Evolutionary conservation across 2,329 filamentous ascomycete genomes (phyloP).

Genomic region (Talaromyces sp.): DNA sequence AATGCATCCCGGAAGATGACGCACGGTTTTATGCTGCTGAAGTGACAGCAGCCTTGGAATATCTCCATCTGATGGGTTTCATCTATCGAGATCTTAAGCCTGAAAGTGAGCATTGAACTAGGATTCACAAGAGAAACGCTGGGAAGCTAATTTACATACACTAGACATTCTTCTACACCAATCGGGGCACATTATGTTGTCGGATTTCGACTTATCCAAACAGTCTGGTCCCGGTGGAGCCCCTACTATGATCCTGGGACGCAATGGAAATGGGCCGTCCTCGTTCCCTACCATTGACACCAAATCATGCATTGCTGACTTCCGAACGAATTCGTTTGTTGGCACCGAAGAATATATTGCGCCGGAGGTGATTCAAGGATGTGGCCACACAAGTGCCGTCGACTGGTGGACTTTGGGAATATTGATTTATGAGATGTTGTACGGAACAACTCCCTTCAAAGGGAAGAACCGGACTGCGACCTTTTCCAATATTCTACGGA

Average conservation of each 20-base stretch:
- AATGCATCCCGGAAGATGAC: constrained; percentile 95
- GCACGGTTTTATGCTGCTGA: constrained; percentile 96
- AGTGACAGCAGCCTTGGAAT: constrained; percentile 92
- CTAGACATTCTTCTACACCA: constrained; percentile 94
- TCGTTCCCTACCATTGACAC: constrained; percentile 96
- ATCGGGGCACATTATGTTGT: constrained; percentile 99
- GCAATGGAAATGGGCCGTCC: constrained; percentile 77
- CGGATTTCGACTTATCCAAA: constrained; percentile 96
- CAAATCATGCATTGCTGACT: constrained; percentile 96
- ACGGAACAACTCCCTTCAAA: constrained; percentile 97
- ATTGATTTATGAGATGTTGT: constrained; percentile 97
- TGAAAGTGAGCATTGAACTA: constrained; percentile 63
- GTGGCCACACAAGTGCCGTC: constrained; percentile 94
- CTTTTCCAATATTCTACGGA: constrained; percentile 92
- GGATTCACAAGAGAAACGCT: not conserved
- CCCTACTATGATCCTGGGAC: constrained; percentile 94
- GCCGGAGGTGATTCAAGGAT: constrained; percentile 97
- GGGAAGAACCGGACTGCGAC: constrained; percentile 98
- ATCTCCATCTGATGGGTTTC: constrained; percentile 97
- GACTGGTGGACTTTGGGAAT: constrained; percentile 99
- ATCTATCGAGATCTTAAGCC: constrained; percentile 98
- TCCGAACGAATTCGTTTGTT: constrained; percentile 96
- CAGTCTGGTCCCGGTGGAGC: constrained; percentile 94
- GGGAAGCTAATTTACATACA: not conserved
- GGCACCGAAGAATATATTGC: constrained; percentile 99